Conservation (phyloP, 768 basidiomycete genomes). For the Fistulinella prunicolor region DNA sequence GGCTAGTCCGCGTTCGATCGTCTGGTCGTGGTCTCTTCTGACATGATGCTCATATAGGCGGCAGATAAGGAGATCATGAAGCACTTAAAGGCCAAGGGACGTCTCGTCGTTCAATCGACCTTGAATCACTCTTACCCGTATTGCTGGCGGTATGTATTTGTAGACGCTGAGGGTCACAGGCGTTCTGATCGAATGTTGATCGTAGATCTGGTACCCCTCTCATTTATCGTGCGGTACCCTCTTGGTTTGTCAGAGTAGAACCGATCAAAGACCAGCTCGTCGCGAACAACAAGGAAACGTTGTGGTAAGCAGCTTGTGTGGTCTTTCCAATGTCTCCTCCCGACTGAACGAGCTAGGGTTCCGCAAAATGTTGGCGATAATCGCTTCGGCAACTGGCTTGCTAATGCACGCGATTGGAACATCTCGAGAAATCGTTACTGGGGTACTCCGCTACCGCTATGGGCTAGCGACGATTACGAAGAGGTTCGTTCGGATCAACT, state of each 20-base stretch:
- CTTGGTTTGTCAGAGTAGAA: constrained; percentile 92
- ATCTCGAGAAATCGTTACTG: constrained; percentile 98
- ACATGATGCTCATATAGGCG: constrained; percentile 51
- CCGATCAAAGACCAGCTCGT: constrained; percentile 85
- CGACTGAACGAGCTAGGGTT: constrained; percentile 56
- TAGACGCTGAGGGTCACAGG: not conserved
- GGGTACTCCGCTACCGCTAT: constrained; percentile 97
- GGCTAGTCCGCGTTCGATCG: constrained; percentile 43
- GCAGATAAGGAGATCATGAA: constrained; percentile 96
- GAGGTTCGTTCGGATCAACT: constrained; percentile 62
- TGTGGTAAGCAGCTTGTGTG: constrained; percentile 56
- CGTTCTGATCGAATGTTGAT: not conserved
- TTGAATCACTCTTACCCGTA: constrained; percentile 92
- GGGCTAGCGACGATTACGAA: constrained; percentile 89
- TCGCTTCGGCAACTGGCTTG: constrained; percentile 95
- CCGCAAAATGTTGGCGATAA: constrained; percentile 88
- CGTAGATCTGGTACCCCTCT: constrained; percentile 89
- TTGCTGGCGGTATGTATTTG: constrained; percentile 79
- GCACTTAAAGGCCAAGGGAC: constrained; percentile 78
- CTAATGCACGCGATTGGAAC: constrained; percentile 99
- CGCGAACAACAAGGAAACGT: constrained; percentile 82
- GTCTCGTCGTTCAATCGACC: constrained; percentile 84
- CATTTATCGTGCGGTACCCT: constrained; percentile 93
- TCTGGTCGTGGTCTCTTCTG: not conserved
- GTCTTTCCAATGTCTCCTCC: not conserved